Evolutionary conservation across 495 filamentous ascomycete species (phyloP).

Genomic region (Daldinia grandis): DNA sequence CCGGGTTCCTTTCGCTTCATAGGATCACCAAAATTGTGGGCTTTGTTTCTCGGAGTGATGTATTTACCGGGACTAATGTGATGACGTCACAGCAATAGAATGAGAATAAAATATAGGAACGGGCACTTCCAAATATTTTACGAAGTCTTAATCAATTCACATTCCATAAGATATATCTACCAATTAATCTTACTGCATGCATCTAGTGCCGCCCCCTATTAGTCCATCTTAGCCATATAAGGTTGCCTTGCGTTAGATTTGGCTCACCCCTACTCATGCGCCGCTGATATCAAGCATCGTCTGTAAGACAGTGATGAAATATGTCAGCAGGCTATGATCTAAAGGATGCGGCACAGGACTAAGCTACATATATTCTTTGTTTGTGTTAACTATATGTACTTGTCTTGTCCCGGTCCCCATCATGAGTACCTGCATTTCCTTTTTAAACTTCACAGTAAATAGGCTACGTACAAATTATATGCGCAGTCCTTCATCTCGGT

Average conservation of each 20-base stretch:
- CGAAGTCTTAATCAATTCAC: not conserved
- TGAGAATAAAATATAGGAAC: not conserved
- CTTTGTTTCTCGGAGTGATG: not conserved
- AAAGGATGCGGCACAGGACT: no score
- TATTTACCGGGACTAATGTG: not conserved
- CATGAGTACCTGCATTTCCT: no score
- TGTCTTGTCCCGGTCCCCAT: no score
- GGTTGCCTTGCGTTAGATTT: not conserved
- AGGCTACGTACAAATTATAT: no score
- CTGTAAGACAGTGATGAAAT: not conserved
- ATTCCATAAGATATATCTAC: not conserved
- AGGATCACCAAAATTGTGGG: not conserved
- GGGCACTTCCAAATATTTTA: no score
- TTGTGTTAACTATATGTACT: no score
- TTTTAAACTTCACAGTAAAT: no score
- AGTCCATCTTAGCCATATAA: not conserved
- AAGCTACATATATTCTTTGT: no score
- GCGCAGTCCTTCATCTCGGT: no score
- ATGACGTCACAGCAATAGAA: not conserved
- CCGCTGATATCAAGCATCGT: not conserved
- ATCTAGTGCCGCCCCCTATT: not conserved
- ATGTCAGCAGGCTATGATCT: not conserved
- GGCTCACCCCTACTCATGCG: not conserved
- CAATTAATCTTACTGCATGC: not conserved
- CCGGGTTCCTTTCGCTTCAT: not conserved